Base-by-base conservation (phyloP, 1,139 yeast species). In the Suhomyces guaymorum region DNA sequence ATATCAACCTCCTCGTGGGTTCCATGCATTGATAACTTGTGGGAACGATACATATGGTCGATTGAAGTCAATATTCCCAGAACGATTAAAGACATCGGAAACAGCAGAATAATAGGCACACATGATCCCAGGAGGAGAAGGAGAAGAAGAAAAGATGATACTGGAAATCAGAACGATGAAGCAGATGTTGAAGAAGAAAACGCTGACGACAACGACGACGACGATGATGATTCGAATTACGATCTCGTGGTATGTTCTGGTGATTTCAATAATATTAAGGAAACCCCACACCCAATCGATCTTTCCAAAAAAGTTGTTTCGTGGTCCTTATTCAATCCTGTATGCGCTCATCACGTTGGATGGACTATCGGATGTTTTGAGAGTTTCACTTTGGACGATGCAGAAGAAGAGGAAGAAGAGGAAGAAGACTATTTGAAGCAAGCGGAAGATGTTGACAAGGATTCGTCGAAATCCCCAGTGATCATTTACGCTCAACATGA, bases 11-110 rank as follows among this genome's bases (percentile, higher is more conserved):
- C 96, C 2, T 82, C 89, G 14, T 94, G 99, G 98, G 85, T 92
- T 30, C 99, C 99, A 0, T 94, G 98, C 54, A 73, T 92, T 4
- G 97, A 94, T 48, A 87, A 85, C 30, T 58, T 89, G 23, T 84
- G 92, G 78, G 97, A 89, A 49, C 77, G 89, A 41, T 83, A 86
- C 30, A 85, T 97, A 0, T 94, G 98, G 98, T 89, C 90, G 41
- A 59, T 94, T 11, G 95, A 88, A 50, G 69, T 94, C 11, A 78
- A 82, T 42, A 79, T 88, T 1, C 96, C 97, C 0, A 74, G 89
- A 48, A 82, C 94, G 0, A 72, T 90, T 1, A 79, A 78, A 28
- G 90, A 86, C 56, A 75, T 86, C 21, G 84, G 87, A 1, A 62
- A 63, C 24, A 63, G 75, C 0, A 61, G 70, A 35, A 52, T 70